Evolutionary conservation across 2,329 filamentous ascomycete species (phyloP).

Genomic region (Alternaria triticina): DNA sequence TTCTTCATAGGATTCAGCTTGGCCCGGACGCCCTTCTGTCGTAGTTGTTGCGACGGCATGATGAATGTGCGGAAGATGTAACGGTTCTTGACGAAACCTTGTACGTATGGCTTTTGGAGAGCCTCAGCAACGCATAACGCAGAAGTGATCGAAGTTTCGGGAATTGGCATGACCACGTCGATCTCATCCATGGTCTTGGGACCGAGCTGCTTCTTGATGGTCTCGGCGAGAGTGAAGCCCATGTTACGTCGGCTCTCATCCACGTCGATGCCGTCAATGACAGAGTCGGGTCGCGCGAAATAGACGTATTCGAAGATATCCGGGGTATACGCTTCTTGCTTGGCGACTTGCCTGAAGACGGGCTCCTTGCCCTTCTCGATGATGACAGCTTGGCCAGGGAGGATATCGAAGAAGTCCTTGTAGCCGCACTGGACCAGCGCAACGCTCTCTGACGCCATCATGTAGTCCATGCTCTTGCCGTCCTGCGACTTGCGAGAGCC

Average conservation of each 20-base stretch:
- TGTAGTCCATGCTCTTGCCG: conserved; percentile 76
- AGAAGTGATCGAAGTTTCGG: conserved; percentile 82
- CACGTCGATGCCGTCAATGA: conserved; percentile 88
- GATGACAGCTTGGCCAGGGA: conserved; percentile 85
- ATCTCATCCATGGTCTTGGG: conserved; percentile 75
- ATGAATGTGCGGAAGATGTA: conserved; percentile 91
- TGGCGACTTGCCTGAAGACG: conserved; percentile 76
- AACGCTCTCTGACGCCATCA: conserved; percentile 89
- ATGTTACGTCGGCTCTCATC: conserved; percentile 84
- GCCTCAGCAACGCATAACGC: conserved; percentile 77
- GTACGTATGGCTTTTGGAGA: conserved; percentile 77
- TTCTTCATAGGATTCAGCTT: conserved; percentile 87
- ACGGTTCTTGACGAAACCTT: conserved; percentile 87
- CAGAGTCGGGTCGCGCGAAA: conserved; percentile 80
- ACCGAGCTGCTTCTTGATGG: conserved; percentile 71
- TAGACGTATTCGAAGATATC: conserved; percentile 92
- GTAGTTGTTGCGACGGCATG: conserved; percentile 79
- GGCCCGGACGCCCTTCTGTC: conserved; percentile 84
- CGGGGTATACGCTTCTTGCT: conserved; percentile 73
- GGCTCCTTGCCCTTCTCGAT: conserved; percentile 78
- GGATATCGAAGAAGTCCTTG: conserved; percentile 74
- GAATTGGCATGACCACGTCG: conserved; percentile 83
- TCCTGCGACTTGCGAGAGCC: conserved; percentile 74
- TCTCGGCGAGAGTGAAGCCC: conserved; percentile 80
- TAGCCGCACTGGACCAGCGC: conserved; percentile 84